phyloP scores from a whole-genome alignment of 257 asterid species.

The Rhazya stricta region DNA sequence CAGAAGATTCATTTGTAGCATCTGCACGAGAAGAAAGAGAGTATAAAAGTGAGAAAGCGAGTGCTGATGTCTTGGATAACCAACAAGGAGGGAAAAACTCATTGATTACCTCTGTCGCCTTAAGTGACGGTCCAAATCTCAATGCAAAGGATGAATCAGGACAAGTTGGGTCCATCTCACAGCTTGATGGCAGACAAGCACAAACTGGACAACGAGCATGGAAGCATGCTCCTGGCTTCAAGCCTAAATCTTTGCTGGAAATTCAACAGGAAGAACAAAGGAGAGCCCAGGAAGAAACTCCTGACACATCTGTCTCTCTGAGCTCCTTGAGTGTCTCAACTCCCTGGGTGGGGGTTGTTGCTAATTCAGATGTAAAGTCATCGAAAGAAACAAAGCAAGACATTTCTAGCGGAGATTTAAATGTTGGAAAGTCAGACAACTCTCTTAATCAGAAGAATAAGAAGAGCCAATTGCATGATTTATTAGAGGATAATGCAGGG shows the following conservation, averaged over 20 bases:
- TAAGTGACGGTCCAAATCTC: constrained; percentile 25
- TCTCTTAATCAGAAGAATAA: constrained; percentile 40
- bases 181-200: constrained; percentile 28
- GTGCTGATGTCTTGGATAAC: constrained; percentile 26
- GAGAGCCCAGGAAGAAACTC: constrained; percentile 56
- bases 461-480: constrained; percentile 54
- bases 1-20: constrained; percentile 29
- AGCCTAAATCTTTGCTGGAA: constrained; percentile 80
- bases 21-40: constrained; percentile 38
- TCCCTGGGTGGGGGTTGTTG: constrained; percentile 67
- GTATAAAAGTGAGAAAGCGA: constrained; percentile 24
- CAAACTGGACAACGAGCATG: constrained; percentile 64
- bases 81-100: constrained; percentile 26
- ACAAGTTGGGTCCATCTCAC: constrained; percentile 30
- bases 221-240: constrained; percentile 98
- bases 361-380: constrained; percentile 50
- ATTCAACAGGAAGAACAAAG: constrained; percentile 96
- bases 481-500: constrained; percentile 47
- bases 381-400: constrained; percentile 41
- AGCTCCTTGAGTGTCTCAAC: constrained; percentile 44
- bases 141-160: constrained; percentile 34
- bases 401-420: constrained; percentile 27
- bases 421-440: constrained; percentile 36
- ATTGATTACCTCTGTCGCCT: constrained; percentile 12
- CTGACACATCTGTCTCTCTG: constrained; percentile 51